Percentiles rank a stretch among this genome's conserved stretches.
Conservation (phyloP, 2,329 filamentous ascomycete species). For the Aspergillus viridinutans region DNA sequence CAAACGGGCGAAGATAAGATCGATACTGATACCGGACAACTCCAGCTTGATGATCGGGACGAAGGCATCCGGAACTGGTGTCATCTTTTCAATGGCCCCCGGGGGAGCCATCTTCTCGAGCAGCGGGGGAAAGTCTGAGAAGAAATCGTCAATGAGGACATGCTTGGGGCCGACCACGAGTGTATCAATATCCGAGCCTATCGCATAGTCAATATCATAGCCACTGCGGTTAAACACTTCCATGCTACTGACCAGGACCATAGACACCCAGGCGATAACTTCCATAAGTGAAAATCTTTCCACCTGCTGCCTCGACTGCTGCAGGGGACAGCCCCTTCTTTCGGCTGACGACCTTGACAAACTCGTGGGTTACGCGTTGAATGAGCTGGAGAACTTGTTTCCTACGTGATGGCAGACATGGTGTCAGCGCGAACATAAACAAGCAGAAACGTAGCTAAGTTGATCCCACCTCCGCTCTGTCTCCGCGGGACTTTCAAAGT, state of each 20-base stretch:
- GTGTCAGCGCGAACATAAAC: conserved; percentile 8
- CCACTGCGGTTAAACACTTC: not conserved
- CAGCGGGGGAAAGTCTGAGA: conserved; percentile 77
- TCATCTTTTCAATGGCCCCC: conserved; percentile 78
- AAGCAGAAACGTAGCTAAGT: not conserved
- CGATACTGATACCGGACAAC: conserved; percentile 85
- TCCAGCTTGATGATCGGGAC: conserved; percentile 98
- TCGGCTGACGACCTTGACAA: conserved; percentile 75
- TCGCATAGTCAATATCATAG: conserved; percentile 4
- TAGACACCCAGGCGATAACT: conserved; percentile 93
- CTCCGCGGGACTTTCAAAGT: conserved; percentile 80
- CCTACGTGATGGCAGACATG: conserved; percentile 41
- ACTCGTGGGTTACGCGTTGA: conserved; percentile 76
- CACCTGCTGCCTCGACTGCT: conserved; percentile 77
- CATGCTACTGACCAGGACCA: conserved; percentile 59
- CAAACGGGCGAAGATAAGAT: conserved; percentile 82
- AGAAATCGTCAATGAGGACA: conserved; percentile 85
- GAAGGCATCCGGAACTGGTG: conserved; percentile 81
- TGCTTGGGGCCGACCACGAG: conserved; percentile 88
- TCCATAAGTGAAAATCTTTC: conserved; percentile 92
- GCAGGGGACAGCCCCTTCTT: conserved; percentile 70
- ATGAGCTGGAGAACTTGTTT: conserved; percentile 70
- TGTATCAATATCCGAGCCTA: conserved; percentile 95
- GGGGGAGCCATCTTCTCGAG: conserved; percentile 71
- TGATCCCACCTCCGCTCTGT: conserved; percentile 68